Base-by-base conservation (phyloP, 2,329 filamentous ascomycete species). In the Ilyonectria mors-panacis region DNA sequence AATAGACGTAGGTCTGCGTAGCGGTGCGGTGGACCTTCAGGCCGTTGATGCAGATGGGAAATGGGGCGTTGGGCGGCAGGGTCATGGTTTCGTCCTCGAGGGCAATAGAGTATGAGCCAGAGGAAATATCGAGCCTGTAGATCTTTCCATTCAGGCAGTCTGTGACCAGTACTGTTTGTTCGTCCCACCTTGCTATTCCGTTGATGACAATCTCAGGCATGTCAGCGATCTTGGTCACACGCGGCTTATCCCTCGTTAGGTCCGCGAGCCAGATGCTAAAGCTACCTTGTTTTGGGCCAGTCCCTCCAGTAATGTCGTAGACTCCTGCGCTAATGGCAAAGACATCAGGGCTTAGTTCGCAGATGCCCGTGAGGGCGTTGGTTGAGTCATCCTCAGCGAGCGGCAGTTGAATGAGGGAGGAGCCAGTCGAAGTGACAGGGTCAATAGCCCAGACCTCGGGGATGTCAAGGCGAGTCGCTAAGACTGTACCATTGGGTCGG, bases 191-290 rank as follows among this genome's bases (percentile, higher is more conserved):
- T 12, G 66, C 51, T 30, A 75, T 70, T 3, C 73, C 72, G 15
- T 75, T 75, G 28, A 74, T 69, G 28, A 28, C 62, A 39, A 62
- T 62, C 26, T 66, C 57, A 19, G 66, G 62, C 12, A 47, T 50
- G 21, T 66, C 39, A 1, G 58, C 57, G 12, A 50, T 30, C 30
- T 63, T 69, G 35, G 45, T 51, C 57, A 66, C 58, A 5, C 35
- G 33, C 15, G 61, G 53, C 4, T 70, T 28, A 4, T 63, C 37
- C 1, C 45, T 53, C 1, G 47, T 68, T 15, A 74, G 35, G 19
- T 74, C 72, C 13, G 70, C 71, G 4, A 72, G 39, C 71, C 72
- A 74, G 5, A 74, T 51, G 9, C 70, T 65, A 54, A 59, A 74
- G 23, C 61, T 59, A 7, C 64, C 68, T 6, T 61, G 35, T 8